Evolutionary conservation across 2,329 filamentous ascomycete species (phyloP).

Genomic region (Arthrobotrys sphaeroides): DNA sequence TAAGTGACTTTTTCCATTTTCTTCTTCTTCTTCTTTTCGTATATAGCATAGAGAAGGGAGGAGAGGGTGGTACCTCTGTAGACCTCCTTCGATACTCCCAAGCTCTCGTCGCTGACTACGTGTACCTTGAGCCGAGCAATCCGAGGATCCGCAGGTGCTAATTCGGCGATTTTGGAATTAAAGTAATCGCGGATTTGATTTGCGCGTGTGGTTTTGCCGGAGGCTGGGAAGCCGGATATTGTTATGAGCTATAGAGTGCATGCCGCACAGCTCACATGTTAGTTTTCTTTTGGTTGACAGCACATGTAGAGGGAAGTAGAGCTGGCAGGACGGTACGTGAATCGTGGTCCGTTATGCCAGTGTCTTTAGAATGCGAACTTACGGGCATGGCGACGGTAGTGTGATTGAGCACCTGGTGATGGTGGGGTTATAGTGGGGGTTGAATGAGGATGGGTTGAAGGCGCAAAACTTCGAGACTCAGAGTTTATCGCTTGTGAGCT

Average conservation of each 20-base stretch:
- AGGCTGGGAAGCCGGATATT: conserved; percentile 73
- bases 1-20: conserved; percentile 30
- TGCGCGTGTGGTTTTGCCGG: conserved; percentile 74
- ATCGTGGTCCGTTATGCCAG: neutral
- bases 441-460: neutral
- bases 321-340: neutral
- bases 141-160: conserved; percentile 37
- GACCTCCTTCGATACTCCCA: conserved; percentile 51
- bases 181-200: conserved; percentile 74
- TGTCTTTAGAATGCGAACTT: conserved; percentile 9
- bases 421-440: conserved; percentile 1
- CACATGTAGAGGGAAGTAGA: too few relatives aligned
- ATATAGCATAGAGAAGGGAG: neutral
- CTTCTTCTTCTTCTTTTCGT: neutral
- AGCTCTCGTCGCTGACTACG: conserved; percentile 55
- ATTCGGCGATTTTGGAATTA: conserved; percentile 66
- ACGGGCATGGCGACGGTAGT: conserved; percentile 29
- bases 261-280: neutral
- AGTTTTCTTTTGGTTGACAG: too few relatives aligned
- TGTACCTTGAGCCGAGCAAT: conserved; percentile 55
- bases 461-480: neutral
- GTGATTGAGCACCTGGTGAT: neutral
- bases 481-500: neutral
- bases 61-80: conserved; percentile 51
- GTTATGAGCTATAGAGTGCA: conserved; percentile 69